A percentile compares a stretch with the other conserved stretches of the same genome.
Conservation (phyloP, 306 rosid genomes). For the Comarum palustre region DNA sequence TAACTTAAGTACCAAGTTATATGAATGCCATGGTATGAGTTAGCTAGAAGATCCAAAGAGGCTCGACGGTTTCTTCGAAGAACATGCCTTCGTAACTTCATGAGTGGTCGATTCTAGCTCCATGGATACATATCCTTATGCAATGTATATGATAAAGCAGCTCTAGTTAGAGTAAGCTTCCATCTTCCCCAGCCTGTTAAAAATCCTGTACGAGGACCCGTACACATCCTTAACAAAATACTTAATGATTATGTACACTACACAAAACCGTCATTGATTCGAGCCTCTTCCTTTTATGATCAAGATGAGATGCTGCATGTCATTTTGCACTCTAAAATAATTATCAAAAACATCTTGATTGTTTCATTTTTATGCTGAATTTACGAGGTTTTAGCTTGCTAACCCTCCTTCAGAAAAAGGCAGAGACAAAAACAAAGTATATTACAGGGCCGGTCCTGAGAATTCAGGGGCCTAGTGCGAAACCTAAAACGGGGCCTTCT, state of each 20-base stretch:
- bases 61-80: slow-evolving; percentile 13
- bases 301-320: too few relatives aligned
- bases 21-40: background rate
- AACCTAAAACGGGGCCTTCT: too few relatives aligned
- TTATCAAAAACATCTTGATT: too few relatives aligned
- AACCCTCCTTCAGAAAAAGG: too few relatives aligned
- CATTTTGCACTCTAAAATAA: too few relatives aligned
- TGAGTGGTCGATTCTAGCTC: background rate
- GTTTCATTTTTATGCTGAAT: too few relatives aligned
- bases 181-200: slow-evolving; percentile 7
- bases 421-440: too few relatives aligned
- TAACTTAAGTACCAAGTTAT: background rate
- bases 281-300: too few relatives aligned
- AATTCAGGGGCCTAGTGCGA: too few relatives aligned
- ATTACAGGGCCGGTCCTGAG: too few relatives aligned
- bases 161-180: slow-evolving; percentile 23
- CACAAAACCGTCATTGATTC: too few relatives aligned
- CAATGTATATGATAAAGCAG: slow-evolving; percentile 33
- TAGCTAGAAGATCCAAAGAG: background rate
- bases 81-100: slow-evolving; percentile 17
- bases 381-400: too few relatives aligned
- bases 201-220: slow-evolving; percentile 13
- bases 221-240: background rate
- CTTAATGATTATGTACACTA: background rate
- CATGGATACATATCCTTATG: slow-evolving; percentile 21